A percentile compares a stretch with the other conserved stretches of the same genome.
Evolutionary conservation across 306 rosid genomes (phyloP).

Genomic region (Dicorynia guianensis): DNA sequence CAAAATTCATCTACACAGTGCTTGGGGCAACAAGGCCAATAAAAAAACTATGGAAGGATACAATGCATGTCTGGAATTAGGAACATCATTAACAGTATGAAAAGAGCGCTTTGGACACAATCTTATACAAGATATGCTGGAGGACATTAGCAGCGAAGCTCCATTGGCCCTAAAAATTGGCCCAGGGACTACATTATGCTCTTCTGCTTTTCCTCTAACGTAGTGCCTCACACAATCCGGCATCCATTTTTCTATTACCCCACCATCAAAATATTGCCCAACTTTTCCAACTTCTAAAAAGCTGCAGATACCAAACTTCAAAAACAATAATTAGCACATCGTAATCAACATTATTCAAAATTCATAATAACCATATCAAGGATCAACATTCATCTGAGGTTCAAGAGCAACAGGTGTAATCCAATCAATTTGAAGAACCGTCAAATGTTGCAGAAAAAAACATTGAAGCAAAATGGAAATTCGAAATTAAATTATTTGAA

Average conservation of each 20-base stretch:
- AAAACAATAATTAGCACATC: constrained; percentile 50
- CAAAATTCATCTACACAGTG: too few relatives aligned
- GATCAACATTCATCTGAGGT: constrained; percentile 13
- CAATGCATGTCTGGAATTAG: constrained; percentile 61
- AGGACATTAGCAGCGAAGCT: constrained; percentile 54
- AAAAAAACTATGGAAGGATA: constrained; percentile 59
- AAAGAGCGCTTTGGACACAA: constrained; percentile 52
- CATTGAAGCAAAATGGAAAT: neutral
- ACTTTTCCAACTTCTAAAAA: constrained; percentile 68
- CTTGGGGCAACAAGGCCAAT: constrained; percentile 1
- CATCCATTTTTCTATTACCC: constrained; percentile 40
- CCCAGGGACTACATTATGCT: constrained; percentile 48
- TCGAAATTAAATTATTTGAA: neutral
- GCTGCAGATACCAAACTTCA: constrained; percentile 65
- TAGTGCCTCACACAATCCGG: constrained; percentile 65
- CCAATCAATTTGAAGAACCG: constrained; percentile 10
- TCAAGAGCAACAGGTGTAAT: constrained; percentile 27
- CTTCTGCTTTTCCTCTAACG: constrained; percentile 43
- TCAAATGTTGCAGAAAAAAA: constrained; percentile 15
- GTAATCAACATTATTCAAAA: constrained; percentile 34
- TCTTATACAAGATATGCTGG: constrained; percentile 74
- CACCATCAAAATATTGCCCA: constrained; percentile 42
- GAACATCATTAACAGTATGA: constrained; percentile 44
- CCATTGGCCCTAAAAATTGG: constrained; percentile 58
- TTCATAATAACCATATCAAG: constrained; percentile 19